Conservation (phyloP, 2,329 filamentous ascomycete species). For the Penicillium digitatum region DNA sequence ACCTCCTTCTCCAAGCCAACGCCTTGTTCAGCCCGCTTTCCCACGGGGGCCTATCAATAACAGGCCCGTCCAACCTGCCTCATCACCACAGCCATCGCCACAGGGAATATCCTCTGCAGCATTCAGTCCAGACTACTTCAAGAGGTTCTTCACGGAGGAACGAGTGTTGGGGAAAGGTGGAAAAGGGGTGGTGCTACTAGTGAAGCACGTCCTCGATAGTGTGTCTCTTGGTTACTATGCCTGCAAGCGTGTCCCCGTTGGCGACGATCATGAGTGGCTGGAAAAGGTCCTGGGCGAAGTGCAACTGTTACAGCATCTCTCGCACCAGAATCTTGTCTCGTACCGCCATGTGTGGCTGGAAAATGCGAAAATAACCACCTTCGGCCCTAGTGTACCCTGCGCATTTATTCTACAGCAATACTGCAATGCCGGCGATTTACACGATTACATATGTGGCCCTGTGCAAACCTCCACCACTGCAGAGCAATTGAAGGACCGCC, state of each 20-base stretch:
- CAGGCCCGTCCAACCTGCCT: constrained; percentile 46
- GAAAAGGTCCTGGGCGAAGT: constrained; percentile 94
- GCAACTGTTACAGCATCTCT: constrained; percentile 83
- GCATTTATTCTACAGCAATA: constrained; percentile 98
- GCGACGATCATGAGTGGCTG: constrained; percentile 90
- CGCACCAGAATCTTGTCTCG: constrained; percentile 90
- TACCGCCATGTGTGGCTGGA: constrained; percentile 98
- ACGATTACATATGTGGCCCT: constrained; percentile 76
- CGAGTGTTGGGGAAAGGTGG: constrained; percentile 81
- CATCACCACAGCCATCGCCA: constrained; percentile 48
- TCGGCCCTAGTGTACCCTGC: constrained; percentile 87
- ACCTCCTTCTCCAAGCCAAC: constrained; percentile 50
- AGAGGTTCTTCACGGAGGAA: constrained; percentile 88
- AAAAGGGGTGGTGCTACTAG: constrained; percentile 91
- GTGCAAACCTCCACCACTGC: constrained; percentile 61
- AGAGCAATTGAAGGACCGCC: constrained; percentile 82
- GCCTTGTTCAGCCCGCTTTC: constrained; percentile 47
- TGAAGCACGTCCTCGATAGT: constrained; percentile 85
- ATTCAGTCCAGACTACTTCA: constrained; percentile 90
- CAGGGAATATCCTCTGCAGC: constrained; percentile 79
- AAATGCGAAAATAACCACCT: constrained; percentile 75
- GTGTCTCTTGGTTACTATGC: constrained; percentile 87
- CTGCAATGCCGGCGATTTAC: constrained; percentile 88
- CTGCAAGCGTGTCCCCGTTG: constrained; percentile 93
- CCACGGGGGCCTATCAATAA: constrained; percentile 46